Evolutionary conservation across 129 eudicot genomes (phyloP), one percentile per base, ranked within the genome.

Genomic region (Lonicera japonica): DNA sequence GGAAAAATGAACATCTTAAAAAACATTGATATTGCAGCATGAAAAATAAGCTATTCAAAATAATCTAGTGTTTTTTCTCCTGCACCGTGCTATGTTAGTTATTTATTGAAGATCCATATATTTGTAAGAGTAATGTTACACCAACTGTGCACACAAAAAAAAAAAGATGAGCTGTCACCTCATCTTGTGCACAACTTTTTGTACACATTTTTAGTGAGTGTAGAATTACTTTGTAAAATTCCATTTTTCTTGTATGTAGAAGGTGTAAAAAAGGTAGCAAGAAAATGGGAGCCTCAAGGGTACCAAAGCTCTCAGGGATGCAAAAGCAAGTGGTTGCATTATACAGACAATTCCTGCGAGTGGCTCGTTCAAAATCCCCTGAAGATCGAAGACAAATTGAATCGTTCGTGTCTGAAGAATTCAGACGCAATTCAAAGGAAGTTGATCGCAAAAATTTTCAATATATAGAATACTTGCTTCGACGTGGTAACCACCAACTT

Each of bases 401-500:
- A 67, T 76, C 77, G 25, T 56, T 89, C 51, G 86, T 89, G 54
- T 86, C 97, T 5, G 82, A 77, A 0, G 91, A 89, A 75, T 89
- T 89, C 64, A 86, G 94, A 11, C 82, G 36, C 54, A 85, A 89
- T 71, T 65, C 95, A 20, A 52, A 78, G 22, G 59, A 64, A 48
- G 74, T 89, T 23, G 97, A 89, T 76, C 97, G 97, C 64, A 89
- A 89, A 65, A 86, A 86, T 69, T 89, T 85, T 63, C 81, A 75
- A 16, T 85, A 89, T 65, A 82, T 89, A 8, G 97, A 85, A 65
- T 86, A 89, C 73, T 70, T 89, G 62, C 87, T 85, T 58, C 87
- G 95, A 1, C 91, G 84, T 20, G 97, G 95, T 61, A 86, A 80
- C 65, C 84, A 81, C 22, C 97, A 90, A 61, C 85, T 90, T 47